These are phyloP conservation scores for Citrus medica DNA, from an alignment of 345 rosid species.

Conservation along the genomic window DNA sequence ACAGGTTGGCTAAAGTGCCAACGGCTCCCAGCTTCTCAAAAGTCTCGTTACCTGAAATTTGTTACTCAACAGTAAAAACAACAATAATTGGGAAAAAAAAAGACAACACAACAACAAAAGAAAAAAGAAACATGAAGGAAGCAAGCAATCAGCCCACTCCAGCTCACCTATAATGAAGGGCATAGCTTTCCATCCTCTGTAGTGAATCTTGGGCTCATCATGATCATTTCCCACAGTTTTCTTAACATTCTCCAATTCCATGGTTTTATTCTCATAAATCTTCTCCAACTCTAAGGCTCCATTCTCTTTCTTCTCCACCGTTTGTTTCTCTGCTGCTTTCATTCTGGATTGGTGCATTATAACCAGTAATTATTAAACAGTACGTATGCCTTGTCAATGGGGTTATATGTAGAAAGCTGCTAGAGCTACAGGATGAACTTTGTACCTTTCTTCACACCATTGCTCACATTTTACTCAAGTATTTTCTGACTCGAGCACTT, in stretches of 20 bases:
- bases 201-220: slow-evolving; percentile 33
- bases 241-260: slow-evolving; percentile 10
- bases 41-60: slow-evolving; percentile 56
- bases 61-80: background rate
- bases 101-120: background rate
- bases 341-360: background rate
- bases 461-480: background rate
- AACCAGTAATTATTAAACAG: background rate
- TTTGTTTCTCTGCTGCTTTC: background rate
- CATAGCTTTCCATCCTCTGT: slow-evolving; percentile 79
- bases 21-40: slow-evolving; percentile 92
- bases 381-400: background rate
- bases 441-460: background rate
- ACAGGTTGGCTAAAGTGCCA: slow-evolving; percentile 71
- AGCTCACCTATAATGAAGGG: slow-evolving; percentile 62
- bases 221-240: background rate
- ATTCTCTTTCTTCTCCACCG: background rate
- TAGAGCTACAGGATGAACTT: background rate
- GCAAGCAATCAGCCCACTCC: background rate
- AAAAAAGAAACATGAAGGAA: background rate
- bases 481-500: too few relatives aligned
- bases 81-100: background rate
- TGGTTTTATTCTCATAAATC: background rate
- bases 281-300: slow-evolving; percentile 4
- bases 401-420: background rate